Conservation (phyloP, 768 basidiomycete species). For the Tylopilus sp. region DNA sequence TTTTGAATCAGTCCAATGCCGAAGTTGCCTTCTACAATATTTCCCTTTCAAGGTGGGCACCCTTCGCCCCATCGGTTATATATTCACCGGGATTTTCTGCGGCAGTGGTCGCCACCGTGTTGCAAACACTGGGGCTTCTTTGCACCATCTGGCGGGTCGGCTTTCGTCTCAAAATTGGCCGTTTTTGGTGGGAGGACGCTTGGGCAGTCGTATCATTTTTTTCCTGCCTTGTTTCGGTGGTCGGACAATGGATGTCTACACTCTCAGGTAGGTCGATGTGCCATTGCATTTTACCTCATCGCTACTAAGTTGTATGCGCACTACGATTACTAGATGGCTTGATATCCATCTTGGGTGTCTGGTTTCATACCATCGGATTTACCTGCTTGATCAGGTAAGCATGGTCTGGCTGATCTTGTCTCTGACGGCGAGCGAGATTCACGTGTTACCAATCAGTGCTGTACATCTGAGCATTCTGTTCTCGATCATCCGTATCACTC, state of each 20-base stretch:
- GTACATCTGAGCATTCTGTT: conserved; percentile 5
- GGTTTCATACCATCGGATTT: neutral
- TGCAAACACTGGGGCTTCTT: neutral
- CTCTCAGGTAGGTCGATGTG: neutral
- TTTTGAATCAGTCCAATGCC: neutral
- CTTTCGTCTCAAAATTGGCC: neutral
- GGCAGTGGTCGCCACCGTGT: neutral
- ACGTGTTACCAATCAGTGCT: neutral
- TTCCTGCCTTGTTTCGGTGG: neutral
- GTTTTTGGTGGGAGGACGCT: conserved; percentile 18
- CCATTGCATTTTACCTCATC: neutral
- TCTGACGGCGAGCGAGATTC: neutral
- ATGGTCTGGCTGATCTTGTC: no score
- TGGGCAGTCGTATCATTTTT: no score
- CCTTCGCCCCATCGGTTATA: neutral
- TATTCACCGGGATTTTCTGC: neutral
- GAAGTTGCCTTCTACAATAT: neutral
- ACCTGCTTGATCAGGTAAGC: neutral
- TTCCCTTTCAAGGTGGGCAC: neutral
- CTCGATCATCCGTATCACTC: conserved; percentile 6
- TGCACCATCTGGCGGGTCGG: neutral
- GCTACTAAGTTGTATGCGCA: neutral
- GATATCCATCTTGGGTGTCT: neutral
- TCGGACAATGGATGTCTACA: neutral
- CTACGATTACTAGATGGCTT: neutral